Percentiles rank a stretch among this genome's conserved stretches.
phyloP scores from a whole-genome alignment of 208 protist genomes.

The Crithidia expoeki region DNA sequence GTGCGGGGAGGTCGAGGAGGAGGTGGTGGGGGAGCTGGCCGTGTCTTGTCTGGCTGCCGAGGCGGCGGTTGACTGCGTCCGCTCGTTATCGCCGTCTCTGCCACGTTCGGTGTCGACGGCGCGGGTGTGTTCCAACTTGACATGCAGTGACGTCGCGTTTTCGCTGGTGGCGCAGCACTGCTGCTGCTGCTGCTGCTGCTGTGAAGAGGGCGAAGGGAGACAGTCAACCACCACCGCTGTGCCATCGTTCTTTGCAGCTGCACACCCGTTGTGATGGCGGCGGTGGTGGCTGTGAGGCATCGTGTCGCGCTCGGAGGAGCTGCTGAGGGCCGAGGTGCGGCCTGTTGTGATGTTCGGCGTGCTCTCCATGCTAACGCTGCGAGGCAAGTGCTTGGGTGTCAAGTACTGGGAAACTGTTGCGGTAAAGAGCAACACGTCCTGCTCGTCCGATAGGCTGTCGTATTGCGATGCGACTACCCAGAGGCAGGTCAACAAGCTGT shows the following conservation, averaged over 20 bases:
- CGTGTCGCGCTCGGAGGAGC: conserved; percentile 18
- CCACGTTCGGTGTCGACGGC: conserved; percentile 8
- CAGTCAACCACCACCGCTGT: neutral
- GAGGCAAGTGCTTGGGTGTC: conserved; percentile 4
- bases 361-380: conserved; percentile 17
- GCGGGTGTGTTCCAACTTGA: conserved; percentile 5
- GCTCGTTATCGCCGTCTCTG: neutral
- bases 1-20: neutral
- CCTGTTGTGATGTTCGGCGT: conserved; percentile 24
- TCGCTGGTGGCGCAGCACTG: conserved; percentile 8
- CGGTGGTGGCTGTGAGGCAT: neutral
- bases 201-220: neutral
- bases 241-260: neutral
- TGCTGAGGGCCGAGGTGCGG: conserved; percentile 24
- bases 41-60: neutral
- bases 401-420: conserved; percentile 21
- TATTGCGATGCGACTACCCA: neutral
- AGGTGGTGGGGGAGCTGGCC: neutral
- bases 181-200: too few species aligned
- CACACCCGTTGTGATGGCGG: neutral
- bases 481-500: conserved; percentile 21
- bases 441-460: neutral
- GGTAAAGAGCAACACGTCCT: conserved; percentile 17
- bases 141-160: conserved; percentile 3
- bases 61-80: neutral